Percentiles rank a stretch among this genome's conserved stretches.
Conservation (phyloP, 2,329 filamentous ascomycete genomes). For the Ilyonectria mors-panacis region DNA sequence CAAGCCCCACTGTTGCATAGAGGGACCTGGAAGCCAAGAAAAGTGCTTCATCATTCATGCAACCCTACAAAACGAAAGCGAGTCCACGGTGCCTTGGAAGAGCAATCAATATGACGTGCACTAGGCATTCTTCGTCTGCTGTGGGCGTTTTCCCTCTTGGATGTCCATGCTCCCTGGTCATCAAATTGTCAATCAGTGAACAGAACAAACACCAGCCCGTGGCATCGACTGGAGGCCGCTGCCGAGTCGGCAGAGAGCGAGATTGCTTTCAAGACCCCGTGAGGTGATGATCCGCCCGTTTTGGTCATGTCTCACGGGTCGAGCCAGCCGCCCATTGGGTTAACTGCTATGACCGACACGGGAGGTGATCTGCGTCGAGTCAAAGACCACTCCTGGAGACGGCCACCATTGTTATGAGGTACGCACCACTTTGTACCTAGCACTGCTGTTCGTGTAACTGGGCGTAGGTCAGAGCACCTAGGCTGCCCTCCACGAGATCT, state of each 20-base stretch:
- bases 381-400: constrained; percentile 13
- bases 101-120: constrained; percentile 30
- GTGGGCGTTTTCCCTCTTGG: constrained; percentile 21
- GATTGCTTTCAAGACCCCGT: constrained; percentile 16
- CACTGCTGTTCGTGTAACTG: neutral
- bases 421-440: neutral
- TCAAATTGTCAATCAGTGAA: neutral
- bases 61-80: constrained; percentile 21
- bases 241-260: constrained; percentile 11
- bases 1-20: constrained; percentile 12
- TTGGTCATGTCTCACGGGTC: constrained; percentile 26
- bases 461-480: no score
- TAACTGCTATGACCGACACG: constrained; percentile 13
- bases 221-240: constrained; percentile 9
- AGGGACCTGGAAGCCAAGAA: neutral
- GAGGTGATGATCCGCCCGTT: constrained; percentile 16
- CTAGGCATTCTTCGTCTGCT: constrained; percentile 23
- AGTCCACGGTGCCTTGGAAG: constrained; percentile 19
- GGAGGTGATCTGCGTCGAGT: constrained; percentile 25
- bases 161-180: constrained; percentile 12
- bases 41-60: constrained; percentile 26
- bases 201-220: neutral
- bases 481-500: no score
- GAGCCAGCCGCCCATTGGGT: constrained; percentile 17
- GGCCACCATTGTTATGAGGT: constrained; percentile 10